phyloP scores from a whole-genome alignment of 495 filamentous ascomycete genomes.

The Parmelia sp. region DNA sequence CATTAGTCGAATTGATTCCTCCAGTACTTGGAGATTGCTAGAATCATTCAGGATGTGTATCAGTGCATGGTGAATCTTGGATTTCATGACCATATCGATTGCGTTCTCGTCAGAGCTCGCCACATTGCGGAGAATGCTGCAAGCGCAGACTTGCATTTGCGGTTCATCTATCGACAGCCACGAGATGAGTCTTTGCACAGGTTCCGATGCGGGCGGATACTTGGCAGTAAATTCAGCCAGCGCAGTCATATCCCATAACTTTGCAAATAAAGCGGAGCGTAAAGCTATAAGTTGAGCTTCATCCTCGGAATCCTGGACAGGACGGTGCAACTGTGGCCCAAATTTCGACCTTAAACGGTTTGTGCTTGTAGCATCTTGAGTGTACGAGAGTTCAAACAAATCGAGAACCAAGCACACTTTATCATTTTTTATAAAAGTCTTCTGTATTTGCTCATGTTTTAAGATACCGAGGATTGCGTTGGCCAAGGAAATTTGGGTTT shows the following conservation, averaged over 20 bases:
- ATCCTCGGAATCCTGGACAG: constrained; percentile 22
- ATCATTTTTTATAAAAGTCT: neutral
- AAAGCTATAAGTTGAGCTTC: constrained; percentile 46
- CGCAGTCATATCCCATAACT: constrained; percentile 59
- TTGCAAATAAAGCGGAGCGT: constrained; percentile 48
- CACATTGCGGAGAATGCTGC: constrained; percentile 72
- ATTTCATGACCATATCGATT: constrained; percentile 51
- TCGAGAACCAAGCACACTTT: neutral
- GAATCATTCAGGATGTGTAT: constrained; percentile 45
- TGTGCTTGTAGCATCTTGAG: neutral
- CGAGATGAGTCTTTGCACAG: constrained; percentile 48
- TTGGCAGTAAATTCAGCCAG: constrained; percentile 47
- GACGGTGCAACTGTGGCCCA: neutral
- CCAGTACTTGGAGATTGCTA: constrained; percentile 49
- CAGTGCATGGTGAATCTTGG: constrained; percentile 50
- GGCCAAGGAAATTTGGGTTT: neutral
- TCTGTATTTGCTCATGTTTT: constrained; percentile 7
- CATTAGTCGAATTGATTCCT: constrained; percentile 64
- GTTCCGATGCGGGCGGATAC: constrained; percentile 43
- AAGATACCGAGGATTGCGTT: constrained; percentile 1
- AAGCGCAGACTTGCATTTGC: constrained; percentile 65
- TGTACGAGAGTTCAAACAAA: constrained; percentile 11
- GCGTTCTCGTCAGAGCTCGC: constrained; percentile 57
- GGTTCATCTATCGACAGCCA: constrained; percentile 47
- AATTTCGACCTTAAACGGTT: neutral